Percentiles rank a stretch among this genome's conserved stretches.
Conservation (phyloP, 1,284 basidiomycete genomes). For the Naganishia albida region DNA sequence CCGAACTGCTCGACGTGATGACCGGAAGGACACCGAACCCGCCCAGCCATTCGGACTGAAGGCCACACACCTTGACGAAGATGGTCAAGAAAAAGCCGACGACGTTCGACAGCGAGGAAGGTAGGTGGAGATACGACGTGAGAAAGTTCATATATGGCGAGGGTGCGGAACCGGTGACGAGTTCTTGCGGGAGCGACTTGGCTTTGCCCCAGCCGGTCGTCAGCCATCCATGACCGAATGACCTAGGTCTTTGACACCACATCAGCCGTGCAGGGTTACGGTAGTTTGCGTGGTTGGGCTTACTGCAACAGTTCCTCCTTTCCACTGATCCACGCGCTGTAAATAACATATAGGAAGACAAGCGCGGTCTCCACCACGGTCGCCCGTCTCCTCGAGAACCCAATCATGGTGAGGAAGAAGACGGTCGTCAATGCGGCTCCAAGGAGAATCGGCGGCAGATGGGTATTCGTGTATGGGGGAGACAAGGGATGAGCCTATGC, state of each 20-base stretch:
- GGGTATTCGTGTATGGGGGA: slow-evolving; percentile 37
- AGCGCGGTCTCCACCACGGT: slow-evolving; percentile 90
- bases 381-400: slow-evolving; percentile 80
- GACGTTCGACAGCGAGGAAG: slow-evolving; percentile 30
- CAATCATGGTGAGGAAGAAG: slow-evolving; percentile 84
- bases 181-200: slow-evolving; percentile 20
- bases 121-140: slow-evolving; percentile 26
- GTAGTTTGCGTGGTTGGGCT: slow-evolving; percentile 23
- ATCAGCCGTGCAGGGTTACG: neutral
- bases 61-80: slow-evolving; percentile 17
- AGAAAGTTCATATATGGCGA: slow-evolving; percentile 34
- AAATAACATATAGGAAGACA: slow-evolving; percentile 77
- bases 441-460: slow-evolving; percentile 50
- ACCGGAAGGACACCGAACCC: slow-evolving; percentile 9
- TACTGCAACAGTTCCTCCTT: slow-evolving; percentile 52
- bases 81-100: slow-evolving; percentile 43
- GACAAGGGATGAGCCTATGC: slow-evolving; percentile 36
- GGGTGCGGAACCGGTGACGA: slow-evolving; percentile 35
- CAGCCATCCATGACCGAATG: slow-evolving; percentile 49
- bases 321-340: slow-evolving; percentile 53
- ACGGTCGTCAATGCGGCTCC: slow-evolving; percentile 50
- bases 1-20: neutral
- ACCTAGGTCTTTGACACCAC: slow-evolving; percentile 41
- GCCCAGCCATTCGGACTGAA: slow-evolving; percentile 16
- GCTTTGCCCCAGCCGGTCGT: slow-evolving; percentile 33